A percentile compares a stretch with the other conserved stretches of the same genome.
Conservation (phyloP, 2,329 filamentous ascomycete species). For the Sarocladium oryzae region DNA sequence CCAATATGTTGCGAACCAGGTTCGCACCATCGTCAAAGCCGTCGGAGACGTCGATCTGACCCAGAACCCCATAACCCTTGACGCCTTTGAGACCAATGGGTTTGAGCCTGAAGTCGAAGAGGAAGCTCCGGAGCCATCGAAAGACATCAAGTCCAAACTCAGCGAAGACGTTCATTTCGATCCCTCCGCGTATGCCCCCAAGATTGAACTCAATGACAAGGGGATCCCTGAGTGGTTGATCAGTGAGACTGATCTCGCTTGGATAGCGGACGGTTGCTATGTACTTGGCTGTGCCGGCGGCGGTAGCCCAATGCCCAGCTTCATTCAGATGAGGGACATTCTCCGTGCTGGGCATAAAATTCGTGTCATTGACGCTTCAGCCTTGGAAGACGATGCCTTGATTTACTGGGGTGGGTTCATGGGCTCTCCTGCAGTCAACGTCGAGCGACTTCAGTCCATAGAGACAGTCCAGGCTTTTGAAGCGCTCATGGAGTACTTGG, state of each 20-base stretch:
- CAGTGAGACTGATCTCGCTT: conserved; percentile 50
- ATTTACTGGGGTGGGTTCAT: conserved; percentile 52
- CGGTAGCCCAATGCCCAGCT: conserved; percentile 45
- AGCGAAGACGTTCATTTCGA: conserved; percentile 21
- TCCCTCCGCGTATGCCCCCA: conserved; percentile 39
- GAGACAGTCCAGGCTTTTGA: conserved; percentile 41
- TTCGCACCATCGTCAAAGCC: conserved; percentile 50
- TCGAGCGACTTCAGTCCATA: conserved; percentile 53
- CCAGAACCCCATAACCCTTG: background rate
- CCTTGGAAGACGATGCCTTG: conserved; percentile 42
- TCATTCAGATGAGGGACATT: conserved; percentile 44
- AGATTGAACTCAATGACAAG: conserved; percentile 24
- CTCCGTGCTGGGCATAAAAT: conserved; percentile 44
- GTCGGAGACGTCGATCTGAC: conserved; percentile 47
- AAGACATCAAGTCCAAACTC: conserved; percentile 5
- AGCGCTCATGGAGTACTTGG: background rate
- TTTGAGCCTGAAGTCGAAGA: conserved; percentile 16
- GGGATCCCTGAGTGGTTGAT: conserved; percentile 48
- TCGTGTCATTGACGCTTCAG: conserved; percentile 42
- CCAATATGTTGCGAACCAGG: conserved; percentile 46
- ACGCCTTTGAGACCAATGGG: background rate
- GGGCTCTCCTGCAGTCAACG: conserved; percentile 53
- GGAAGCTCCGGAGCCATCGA: conserved; percentile 13
- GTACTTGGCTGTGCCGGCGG: conserved; percentile 57
- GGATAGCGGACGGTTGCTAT: conserved; percentile 52